These are phyloP conservation scores for Rhizopogon vinicolor DNA, from an alignment of 768 basidiomycete species.

Conservation along the genomic window DNA sequence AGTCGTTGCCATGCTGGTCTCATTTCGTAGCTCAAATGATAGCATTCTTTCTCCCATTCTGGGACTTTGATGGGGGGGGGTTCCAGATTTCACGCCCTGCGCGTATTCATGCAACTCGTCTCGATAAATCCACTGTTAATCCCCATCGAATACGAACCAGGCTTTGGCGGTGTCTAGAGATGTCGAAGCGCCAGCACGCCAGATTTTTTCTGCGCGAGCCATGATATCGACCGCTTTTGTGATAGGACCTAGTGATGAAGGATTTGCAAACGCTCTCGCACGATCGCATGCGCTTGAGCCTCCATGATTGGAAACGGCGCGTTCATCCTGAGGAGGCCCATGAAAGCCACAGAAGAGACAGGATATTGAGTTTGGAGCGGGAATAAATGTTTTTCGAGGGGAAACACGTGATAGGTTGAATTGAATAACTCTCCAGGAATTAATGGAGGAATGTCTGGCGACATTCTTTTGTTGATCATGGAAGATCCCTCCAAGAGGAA, in stretches of 20 bases:
- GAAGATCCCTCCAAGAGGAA: conserved; percentile 32
- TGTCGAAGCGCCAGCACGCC: conserved; percentile 25
- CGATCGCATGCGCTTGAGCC: conserved; percentile 63
- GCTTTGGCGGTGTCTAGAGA: conserved; percentile 41
- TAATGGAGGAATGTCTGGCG: conserved; percentile 44
- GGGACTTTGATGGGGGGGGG: conserved; percentile 22
- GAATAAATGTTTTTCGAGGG: conserved; percentile 69
- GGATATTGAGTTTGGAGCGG: conserved; percentile 30
- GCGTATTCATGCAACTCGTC: conserved; percentile 25
- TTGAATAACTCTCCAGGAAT: conserved; percentile 49
- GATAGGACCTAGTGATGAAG: too few relatives aligned
- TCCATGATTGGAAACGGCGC: conserved; percentile 76
- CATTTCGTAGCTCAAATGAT: conserved; percentile 41
- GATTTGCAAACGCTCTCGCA: conserved; percentile 31
- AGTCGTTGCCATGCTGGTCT: conserved; percentile 55
- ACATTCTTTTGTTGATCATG: conserved; percentile 31
- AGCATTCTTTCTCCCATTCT: conserved; percentile 57
- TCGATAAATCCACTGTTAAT: conserved; percentile 66
- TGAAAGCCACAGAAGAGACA: conserved; percentile 55
- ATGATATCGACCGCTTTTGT: too few relatives aligned
- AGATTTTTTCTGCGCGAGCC: conserved; percentile 20
- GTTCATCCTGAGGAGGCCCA: conserved; percentile 54
- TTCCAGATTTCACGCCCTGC: conserved; percentile 16
- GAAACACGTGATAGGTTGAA: conserved; percentile 63
- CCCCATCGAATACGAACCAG: conserved; percentile 48